These are phyloP conservation scores for Blastocystis sp. DNA, from an alignment of 352 stramenopile species.

Conservation along the genomic window DNA sequence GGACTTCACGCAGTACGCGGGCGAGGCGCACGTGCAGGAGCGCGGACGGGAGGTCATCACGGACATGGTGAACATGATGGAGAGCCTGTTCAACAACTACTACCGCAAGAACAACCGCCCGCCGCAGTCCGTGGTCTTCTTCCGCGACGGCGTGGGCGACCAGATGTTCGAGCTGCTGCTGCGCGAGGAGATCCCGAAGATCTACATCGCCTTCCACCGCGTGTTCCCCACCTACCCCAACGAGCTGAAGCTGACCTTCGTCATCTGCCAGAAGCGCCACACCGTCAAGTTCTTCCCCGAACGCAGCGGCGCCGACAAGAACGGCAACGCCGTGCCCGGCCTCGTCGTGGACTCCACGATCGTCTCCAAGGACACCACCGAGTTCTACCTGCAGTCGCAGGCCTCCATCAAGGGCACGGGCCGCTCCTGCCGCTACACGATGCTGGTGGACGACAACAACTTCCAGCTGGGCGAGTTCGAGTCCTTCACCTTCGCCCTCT, in stretches of 20 bases:
- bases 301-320: not conserved
- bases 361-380: conserved; percentile 18
- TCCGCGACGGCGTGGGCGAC: conserved; percentile 65
- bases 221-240: conserved; percentile 17
- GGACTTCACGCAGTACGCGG: conserved; percentile 74
- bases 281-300: conserved; percentile 58
- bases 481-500: conserved; percentile 35
- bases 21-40: conserved; percentile 73
- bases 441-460: conserved; percentile 47
- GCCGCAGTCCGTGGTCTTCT: conserved; percentile 47
- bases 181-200: conserved; percentile 59
- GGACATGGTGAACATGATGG: conserved; percentile 63
- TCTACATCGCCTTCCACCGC: conserved; percentile 62
- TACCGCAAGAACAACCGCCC: conserved; percentile 18
- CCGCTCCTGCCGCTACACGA: conserved; percentile 44
- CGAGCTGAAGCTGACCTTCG: conserved; percentile 57
- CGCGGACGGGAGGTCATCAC: conserved; percentile 68
- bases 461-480: conserved; percentile 9
- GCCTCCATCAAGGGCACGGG: conserved; percentile 58
- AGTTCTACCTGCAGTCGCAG: conserved; percentile 68
- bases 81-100: conserved; percentile 50
- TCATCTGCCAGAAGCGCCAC: conserved; percentile 67
- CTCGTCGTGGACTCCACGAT: conserved; percentile 53
- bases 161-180: conserved; percentile 51
- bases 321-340: conserved; percentile 36